These are phyloP conservation scores for Telfairia occidentalis DNA, from an alignment of 331 rosid genomes.

Conservation along the genomic window DNA sequence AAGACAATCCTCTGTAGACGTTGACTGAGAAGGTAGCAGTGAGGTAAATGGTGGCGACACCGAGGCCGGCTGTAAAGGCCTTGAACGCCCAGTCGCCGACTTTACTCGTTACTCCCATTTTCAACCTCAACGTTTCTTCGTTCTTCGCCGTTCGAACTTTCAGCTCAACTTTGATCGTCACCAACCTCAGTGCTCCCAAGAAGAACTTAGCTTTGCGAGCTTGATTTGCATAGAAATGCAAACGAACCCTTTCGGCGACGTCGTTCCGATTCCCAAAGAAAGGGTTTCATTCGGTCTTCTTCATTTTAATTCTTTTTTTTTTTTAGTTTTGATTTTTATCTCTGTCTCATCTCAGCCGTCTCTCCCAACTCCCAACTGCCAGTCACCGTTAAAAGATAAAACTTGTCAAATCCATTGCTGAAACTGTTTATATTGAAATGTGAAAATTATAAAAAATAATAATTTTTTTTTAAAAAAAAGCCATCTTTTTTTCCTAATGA, in stretches of 20 bases:
- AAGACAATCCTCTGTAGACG: slow-evolving; percentile 70
- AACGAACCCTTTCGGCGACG: not conserved
- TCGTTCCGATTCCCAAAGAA: not conserved
- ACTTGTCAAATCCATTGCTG: not conserved
- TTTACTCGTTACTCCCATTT: slow-evolving; percentile 58
- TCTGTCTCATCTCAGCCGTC: too few relatives aligned
- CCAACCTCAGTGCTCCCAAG: not conserved
- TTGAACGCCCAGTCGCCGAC: slow-evolving; percentile 75
- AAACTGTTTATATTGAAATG: too few relatives aligned
- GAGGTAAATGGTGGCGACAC: slow-evolving; percentile 69
- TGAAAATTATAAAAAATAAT: too few relatives aligned
- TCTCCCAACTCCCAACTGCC: not conserved
- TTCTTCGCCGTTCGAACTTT: not conserved
- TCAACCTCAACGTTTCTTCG: not conserved
- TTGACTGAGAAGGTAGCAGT: slow-evolving; percentile 63
- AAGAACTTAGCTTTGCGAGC: not conserved
- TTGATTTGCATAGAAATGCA: not conserved
- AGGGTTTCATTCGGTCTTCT: not conserved
- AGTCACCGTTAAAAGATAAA: not conserved
- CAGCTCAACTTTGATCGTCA: not conserved
- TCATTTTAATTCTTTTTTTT: too few relatives aligned
- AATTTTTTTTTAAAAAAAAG: too few relatives aligned
- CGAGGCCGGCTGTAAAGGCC: slow-evolving; percentile 73
- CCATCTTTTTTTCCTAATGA: too few relatives aligned
- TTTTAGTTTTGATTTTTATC: too few relatives aligned